Base-by-base conservation (phyloP, 768 basidiomycete genomes). In the Pulveroboletus sp. region DNA sequence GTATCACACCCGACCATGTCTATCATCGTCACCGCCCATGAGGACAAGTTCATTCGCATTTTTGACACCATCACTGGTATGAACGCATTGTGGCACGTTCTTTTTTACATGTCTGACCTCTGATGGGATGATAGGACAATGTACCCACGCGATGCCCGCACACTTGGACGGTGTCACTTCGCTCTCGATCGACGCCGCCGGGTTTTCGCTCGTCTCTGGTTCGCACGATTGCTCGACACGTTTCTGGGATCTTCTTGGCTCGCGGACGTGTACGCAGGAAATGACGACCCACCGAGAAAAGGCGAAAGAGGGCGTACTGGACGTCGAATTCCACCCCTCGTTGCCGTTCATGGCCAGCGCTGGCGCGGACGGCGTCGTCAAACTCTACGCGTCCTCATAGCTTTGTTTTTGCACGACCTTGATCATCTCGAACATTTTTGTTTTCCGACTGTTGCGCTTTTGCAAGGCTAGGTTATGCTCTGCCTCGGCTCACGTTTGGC, bases 331-430 rank as follows among this genome's bases (percentile, higher is more conserved):
- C 70, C 89, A 92, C 63, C 82, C 86, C 12, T 79, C 85, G 51
- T 68, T 94, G 48, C 87, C 89, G 24, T 82, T 94, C 62, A 82
- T 97, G 78, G 91, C 87, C 14, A 95, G 90, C 65, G 90, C 90
- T 17, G 95, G 95, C n/a, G 91, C 92, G 12, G 95, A 97, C 69
- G 94, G 94, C 23, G 86, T 92, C 38, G 84, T 97, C 51, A 92
- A 92, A 69, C 74, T 97, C 23, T 97, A 90, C 66, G 87, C 89
- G 52, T 88, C 87, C 61, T 91, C 87, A 71, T 90, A 29, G 27
- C 8, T 29, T 11, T n/a, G n/a, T n/a, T 20, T 19, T 10, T 9
- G n/a, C 32, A 36, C 14, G 43, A 36, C 11, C 13, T 24, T 44
- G 17, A n/a, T n/a, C n/a, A n/a, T 25, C 6, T 16, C 14, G 2